These are phyloP conservation scores for Blastocladiella britannica DNA, from an alignment of 192 early-diverging fungal species.

Conservation along the genomic window DNA sequence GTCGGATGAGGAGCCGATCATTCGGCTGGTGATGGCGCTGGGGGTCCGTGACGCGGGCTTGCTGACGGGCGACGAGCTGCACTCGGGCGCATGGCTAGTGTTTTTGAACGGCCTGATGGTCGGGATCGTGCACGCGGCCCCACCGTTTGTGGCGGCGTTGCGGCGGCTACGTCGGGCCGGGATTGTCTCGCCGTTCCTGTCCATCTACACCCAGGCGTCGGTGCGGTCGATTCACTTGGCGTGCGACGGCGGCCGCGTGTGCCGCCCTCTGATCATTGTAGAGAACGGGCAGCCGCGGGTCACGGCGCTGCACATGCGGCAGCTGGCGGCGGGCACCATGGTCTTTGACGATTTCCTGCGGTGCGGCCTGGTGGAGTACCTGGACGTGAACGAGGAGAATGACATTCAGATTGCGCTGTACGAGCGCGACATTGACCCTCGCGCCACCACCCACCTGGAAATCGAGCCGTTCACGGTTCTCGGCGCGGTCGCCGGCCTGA, in stretches of 20 bases:
- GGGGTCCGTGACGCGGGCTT: constrained; percentile 77
- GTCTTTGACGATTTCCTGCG: constrained; percentile 82
- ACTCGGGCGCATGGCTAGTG: constrained; percentile 62
- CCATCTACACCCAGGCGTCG: constrained; percentile 64
- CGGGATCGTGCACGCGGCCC: constrained; percentile 62
- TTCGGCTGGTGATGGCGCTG: constrained; percentile 55
- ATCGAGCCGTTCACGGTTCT: constrained; percentile 90
- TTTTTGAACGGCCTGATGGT: constrained; percentile 86
- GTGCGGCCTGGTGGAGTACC: constrained; percentile 77
- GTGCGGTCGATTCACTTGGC: constrained; percentile 74
- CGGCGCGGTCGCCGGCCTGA: constrained; percentile 89
- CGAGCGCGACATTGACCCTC: constrained; percentile 60
- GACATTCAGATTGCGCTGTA: constrained; percentile 87
- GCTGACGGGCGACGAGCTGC: constrained; percentile 68
- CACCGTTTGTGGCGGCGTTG: constrained; percentile 70
- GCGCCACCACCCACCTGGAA: constrained; percentile 81
- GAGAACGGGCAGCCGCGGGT: constrained; percentile 53
- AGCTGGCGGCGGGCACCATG: constrained; percentile 27
- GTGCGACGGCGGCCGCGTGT: constrained; percentile 87
- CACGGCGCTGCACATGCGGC: constrained; percentile 37
- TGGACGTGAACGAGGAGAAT: constrained; percentile 95
- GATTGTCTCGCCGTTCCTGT: constrained; percentile 73
- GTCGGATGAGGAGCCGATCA: constrained; percentile 61
- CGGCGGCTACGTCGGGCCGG: constrained; percentile 67
- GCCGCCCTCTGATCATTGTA: constrained; percentile 87